phyloP scores from a whole-genome alignment of 225 moss, liverwort and hornwort genomes.

The Pseudoscleropodium purum region DNA sequence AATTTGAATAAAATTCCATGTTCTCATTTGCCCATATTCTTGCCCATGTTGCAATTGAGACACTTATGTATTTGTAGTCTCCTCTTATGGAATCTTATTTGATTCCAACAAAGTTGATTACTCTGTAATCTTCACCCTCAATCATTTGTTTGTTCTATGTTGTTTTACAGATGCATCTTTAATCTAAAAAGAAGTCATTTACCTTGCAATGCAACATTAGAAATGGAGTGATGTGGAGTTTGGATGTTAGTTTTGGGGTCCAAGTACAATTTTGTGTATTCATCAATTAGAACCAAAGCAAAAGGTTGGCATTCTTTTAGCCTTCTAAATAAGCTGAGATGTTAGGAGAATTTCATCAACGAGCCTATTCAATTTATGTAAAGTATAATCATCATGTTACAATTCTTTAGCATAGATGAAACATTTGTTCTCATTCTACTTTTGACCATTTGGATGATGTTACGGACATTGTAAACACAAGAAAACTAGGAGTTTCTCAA shows the following conservation, averaged over 20 bases:
- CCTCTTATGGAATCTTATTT: background rate
- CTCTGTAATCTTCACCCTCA: background rate
- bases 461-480: too few relatives aligned
- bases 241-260: background rate
- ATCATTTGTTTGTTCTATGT: background rate
- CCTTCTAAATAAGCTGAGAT: background rate
- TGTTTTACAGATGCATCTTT: background rate
- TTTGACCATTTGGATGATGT: too few relatives aligned
- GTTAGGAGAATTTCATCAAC: background rate
- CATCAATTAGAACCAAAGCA: background rate
- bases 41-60: background rate
- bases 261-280: background rate
- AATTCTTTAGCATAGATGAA: background rate
- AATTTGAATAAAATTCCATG: too few relatives aligned
- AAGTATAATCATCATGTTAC: background rate
- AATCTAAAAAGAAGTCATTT: background rate
- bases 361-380: background rate
- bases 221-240: background rate
- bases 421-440: background rate
- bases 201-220: background rate
- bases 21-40: too few relatives aligned
- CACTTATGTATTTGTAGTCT: background rate
- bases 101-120: background rate
- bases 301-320: background rate
- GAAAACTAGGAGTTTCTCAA: too few relatives aligned